Conservation (phyloP, 768 basidiomycete genomes). For the Lactarius deliciosus region DNA sequence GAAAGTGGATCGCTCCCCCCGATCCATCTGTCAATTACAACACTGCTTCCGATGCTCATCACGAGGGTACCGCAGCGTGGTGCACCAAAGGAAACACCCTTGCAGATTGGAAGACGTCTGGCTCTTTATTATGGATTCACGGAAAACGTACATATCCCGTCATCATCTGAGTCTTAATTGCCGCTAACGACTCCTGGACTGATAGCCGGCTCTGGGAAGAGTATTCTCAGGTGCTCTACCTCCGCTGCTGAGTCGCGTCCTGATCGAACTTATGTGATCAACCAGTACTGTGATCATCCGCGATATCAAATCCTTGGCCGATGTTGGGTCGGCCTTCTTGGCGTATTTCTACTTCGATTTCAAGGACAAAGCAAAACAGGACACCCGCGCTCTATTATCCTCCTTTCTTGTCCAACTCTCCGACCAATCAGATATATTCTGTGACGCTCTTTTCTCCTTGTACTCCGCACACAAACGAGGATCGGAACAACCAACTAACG, state of each 20-base stretch:
- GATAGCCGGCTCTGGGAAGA: background rate
- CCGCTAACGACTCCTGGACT: background rate
- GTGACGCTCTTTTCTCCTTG: background rate
- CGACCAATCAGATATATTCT: background rate
- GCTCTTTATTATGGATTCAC: background rate
- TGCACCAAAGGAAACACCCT: background rate
- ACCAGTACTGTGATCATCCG: background rate
- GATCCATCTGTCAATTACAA: background rate
- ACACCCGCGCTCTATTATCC: background rate
- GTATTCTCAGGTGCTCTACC: background rate
- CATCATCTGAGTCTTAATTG: background rate
- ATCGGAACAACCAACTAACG: background rate
- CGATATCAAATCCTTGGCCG: background rate
- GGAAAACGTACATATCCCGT: background rate
- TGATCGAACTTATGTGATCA: background rate
- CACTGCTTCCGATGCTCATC: background rate
- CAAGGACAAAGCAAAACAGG: background rate
- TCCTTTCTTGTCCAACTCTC: background rate
- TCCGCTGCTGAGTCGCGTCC: background rate
- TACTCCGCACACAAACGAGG: background rate
- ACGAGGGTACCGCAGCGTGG: background rate
- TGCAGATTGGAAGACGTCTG: background rate
- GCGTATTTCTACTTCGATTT: background rate
- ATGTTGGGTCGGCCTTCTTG: background rate
- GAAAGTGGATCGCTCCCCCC: background rate